Evolutionary conservation across 1,284 basidiomycete species (phyloP), one percentile per base, ranked within the genome.

Genomic region (Tilletia horrida): DNA sequence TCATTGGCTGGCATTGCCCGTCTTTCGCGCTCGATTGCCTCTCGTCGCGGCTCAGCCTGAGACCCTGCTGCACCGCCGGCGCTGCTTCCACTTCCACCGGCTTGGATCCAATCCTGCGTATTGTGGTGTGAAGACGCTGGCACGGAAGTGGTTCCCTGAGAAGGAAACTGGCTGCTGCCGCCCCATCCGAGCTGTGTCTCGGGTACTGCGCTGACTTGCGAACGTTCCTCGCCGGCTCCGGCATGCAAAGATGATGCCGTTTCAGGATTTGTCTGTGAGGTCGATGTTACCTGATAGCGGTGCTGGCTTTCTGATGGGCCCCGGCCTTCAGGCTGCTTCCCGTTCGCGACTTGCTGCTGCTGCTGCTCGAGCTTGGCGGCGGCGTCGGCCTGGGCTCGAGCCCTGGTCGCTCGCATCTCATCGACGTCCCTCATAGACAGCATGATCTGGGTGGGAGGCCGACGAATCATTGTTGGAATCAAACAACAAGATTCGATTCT

Each of bases 401-500:
- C 29, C 27, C 55, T 25, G 16, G 29, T 29, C 3, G n/a, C 55
- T 13, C 55, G 25, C 55, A 59, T 59, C 29, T 59, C 55, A 9
- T 59, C 55, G 16, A 59, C 55, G 14, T 59, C 55, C 18, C 27
- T 9, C 27, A 40, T 16, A 4, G 55, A 59, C 27, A 59, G 29
- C 13, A 35, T 11, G 31, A 59, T 29, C 55, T 59, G 55, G 2
- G 55, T 59, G 7, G 55, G 55, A 18, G 55, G 55, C 16, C 55
- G 55, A 21, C 55, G 55, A 35, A 59, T 59, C 55, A 59, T 59
- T 8, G 27, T 25, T 14, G 50, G 23, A 52, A 13, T 52, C 50
- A 27, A 27, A 8, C 13, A 25, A 13, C n/a, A 27, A 25, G 7
- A 6, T 52, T 27, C 1, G 23, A 52, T 52, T n/a, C 23, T 11